These are phyloP conservation scores for Ascobolus immersus DNA, from an alignment of 495 filamentous ascomycete species.

Conservation along the genomic window DNA sequence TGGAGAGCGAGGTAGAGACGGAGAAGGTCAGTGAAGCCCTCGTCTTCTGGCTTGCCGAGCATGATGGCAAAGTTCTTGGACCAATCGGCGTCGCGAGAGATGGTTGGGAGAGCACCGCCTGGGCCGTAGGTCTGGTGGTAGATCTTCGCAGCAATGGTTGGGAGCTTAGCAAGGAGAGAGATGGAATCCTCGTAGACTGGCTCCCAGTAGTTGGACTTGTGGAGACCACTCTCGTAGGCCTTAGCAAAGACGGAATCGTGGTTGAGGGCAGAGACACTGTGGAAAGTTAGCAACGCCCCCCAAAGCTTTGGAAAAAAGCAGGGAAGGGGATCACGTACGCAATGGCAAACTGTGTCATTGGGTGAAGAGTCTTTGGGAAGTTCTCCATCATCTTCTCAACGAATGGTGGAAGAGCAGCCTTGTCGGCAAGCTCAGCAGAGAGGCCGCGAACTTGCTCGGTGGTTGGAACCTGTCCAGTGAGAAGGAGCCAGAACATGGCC, in stretches of 20 bases:
- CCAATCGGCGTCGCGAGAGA: constrained; percentile 79
- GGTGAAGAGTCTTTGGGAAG: constrained; percentile 72
- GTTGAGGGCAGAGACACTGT: constrained; percentile 72
- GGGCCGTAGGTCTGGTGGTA: constrained; percentile 70
- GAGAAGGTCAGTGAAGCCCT: constrained; percentile 86
- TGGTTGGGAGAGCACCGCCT: constrained; percentile 47
- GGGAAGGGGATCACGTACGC: not conserved
- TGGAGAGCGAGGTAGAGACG: constrained; percentile 85
- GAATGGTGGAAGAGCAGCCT: constrained; percentile 58
- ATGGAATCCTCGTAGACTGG: constrained; percentile 93
- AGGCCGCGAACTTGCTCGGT: constrained; percentile 55
- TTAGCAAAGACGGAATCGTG: constrained; percentile 79
- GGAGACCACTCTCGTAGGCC: constrained; percentile 66
- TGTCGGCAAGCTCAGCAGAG: constrained; percentile 64
- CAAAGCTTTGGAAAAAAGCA: not conserved
- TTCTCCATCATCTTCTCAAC: constrained; percentile 69
- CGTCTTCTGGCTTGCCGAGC: constrained; percentile 69
- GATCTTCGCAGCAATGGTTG: constrained; percentile 87
- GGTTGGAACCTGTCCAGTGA: constrained; percentile 78
- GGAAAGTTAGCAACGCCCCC: not conserved
- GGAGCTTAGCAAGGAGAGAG: constrained; percentile 79
- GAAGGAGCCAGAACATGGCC: constrained; percentile 96
- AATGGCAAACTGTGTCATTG: constrained; percentile 91
- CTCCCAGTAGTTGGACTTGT: constrained; percentile 96
- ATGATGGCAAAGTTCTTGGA: constrained; percentile 94